Evolutionary conservation across 495 filamentous ascomycete genomes (phyloP), one percentile per base, ranked within the genome.

Genomic region (Alectoria sarmentosa): DNA sequence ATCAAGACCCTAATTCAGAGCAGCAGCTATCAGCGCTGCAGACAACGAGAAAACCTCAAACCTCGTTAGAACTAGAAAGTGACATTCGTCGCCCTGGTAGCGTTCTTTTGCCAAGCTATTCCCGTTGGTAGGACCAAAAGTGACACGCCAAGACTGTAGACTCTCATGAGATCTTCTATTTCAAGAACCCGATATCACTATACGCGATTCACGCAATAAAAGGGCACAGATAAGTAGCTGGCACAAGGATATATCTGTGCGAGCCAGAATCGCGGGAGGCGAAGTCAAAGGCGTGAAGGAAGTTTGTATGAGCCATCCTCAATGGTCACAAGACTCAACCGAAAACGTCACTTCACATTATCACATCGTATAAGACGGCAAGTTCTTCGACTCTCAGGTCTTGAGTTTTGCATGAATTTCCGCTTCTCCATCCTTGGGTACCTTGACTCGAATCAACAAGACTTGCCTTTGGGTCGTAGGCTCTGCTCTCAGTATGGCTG

Each of bases 401-500:
- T 21, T 39, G 37, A 7, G 0, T 1, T 21, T 56, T 57, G 17
- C 34, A 34, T 42, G 32, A 21, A 9, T 11, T 41, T 28, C 11
- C 0, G 15, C 9, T 59, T 38, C 34, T 9, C 11, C 42, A n/a
- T 41, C 23, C 3, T 1, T 36, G 19, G 21, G 11, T 14, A 32
- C 10, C 1, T 44, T 6, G 4, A 6, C 28, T 30, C 10, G 38
- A 13, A 23, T 10, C 26, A 8, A 42, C 39, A 26, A 28, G 23
- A 30, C 6, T 4, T 30, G 4, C 23, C 28, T 28, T 19, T 49
- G 34, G 7, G 23, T 26, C 26, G 28, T 37, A 0, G 9, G 34
- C 34, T 39, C 21, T 26, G 11, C 1, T 15, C 1, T 52, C 41
- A 59, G 3, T 8, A 69, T 65, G 64, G 52, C 64, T 2, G 46